Evolutionary conservation across 352 stramenopile genomes (phyloP).

Genomic region (Phytophthora ohioensis): DNA sequence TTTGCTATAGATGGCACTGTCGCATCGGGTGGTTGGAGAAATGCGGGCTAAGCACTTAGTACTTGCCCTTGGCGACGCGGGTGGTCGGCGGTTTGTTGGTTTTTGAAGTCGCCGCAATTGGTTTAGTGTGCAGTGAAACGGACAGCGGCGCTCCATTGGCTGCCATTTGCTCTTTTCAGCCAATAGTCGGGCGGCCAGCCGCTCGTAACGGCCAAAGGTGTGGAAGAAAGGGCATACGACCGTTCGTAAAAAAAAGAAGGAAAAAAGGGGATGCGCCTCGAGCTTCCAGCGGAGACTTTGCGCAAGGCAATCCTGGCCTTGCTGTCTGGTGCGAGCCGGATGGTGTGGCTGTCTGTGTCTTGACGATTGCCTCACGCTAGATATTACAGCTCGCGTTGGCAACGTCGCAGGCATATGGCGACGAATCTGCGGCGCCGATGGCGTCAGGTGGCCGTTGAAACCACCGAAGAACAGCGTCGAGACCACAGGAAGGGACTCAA

Average conservation of each 20-base stretch:
- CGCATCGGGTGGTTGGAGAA: constrained; percentile 11
- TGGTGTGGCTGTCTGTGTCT: background rate
- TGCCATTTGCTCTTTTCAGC: background rate
- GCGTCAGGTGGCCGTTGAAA: constrained; percentile 26
- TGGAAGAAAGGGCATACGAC: constrained; percentile 26
- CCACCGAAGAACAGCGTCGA: constrained; percentile 22
- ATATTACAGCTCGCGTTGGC: constrained; percentile 6
- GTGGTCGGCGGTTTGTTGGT: constrained; percentile 15
- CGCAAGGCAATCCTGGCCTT: too few species aligned
- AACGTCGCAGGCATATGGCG: constrained; percentile 17
- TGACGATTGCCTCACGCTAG: background rate
- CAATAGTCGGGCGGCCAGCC: constrained; percentile 5
- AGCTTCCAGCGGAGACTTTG: constrained; percentile 9
- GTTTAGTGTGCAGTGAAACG: constrained; percentile 17
- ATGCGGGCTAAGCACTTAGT: background rate
- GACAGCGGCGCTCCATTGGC: constrained; percentile 20
- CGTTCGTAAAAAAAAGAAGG: constrained; percentile 23
- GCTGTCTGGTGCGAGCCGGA: too few species aligned
- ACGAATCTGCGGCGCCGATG: background rate
- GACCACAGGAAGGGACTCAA: constrained; percentile 1
- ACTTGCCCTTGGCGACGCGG: background rate
- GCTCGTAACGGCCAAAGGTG: constrained; percentile 23
- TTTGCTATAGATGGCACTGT: constrained; percentile 11
- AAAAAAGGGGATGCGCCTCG: constrained; percentile 18
- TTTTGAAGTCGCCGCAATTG: constrained; percentile 30